Base-by-base conservation (phyloP, 345 rosid species). In the Camelina neglecta region DNA sequence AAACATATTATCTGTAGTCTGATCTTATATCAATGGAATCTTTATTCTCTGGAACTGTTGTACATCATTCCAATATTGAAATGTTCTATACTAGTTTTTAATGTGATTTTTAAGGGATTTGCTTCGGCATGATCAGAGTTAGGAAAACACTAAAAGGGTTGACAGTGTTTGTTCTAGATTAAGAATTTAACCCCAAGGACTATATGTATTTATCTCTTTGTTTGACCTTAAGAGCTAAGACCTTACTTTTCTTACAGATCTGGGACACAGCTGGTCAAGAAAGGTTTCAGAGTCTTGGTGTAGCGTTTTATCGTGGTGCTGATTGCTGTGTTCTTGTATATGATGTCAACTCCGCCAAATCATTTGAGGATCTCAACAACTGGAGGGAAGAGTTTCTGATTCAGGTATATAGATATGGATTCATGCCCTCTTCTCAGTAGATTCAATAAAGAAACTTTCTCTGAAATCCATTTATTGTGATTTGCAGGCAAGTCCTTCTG, bases 261-360 rank as follows among this genome's bases (percentile, higher is more conserved):
- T 92, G 97, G 97, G 97, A 92, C 76, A 92, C 97, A 8, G 96
- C 97, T 3, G 97, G 97, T 55, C 97, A 92, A 72, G 97, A 92
- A 83, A 82, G 97, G 77, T 92, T 92, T 79, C 97, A 92, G 78
- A 92, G 97, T 65, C 91, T 92, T 9, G 96, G 97, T 23, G 97
- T 90, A 59, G 97, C 97, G 18, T 92, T 92, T 79, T 92, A 90
- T 26, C 93, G 97, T 42, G 96, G 97, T 35, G 97, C 97, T 60
- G 97, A 90, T 81, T 92, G 97, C 60, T 92, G 97, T 79, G 96
- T 92, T 61, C 97, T 92, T 57, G 97, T 92, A 24, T 84, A 92
- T 78, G 97, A 92, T 87, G 97, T 92, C 60, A 92, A 92, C 60
- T 88, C 89, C 4, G 80, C 84, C 69, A 92, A 92, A 79, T 92